A percentile compares a stretch with the other conserved stretches of the same genome.
These are phyloP conservation scores for Chaetomium cochliodes DNA, from an alignment of 495 filamentous ascomycete species.

Conservation along the genomic window DNA sequence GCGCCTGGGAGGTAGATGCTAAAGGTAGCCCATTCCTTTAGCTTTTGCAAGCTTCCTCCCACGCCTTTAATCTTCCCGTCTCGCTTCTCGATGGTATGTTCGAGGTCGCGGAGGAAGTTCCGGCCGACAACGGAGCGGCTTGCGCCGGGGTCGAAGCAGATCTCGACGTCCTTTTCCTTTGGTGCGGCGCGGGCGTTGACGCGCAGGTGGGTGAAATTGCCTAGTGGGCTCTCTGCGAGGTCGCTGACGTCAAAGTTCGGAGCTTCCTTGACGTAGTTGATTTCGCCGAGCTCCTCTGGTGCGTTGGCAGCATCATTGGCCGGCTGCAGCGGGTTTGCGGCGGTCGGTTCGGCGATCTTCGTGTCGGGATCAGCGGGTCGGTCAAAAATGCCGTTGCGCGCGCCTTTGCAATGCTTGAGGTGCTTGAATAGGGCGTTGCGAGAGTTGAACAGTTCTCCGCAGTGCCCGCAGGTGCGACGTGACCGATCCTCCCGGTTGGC, in stretches of 20 bases:
- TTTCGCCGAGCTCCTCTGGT: background rate
- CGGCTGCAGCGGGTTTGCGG: too few relatives aligned
- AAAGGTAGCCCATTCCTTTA: background rate
- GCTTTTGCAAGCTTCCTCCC: background rate
- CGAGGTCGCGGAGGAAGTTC: background rate
- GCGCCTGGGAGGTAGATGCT: background rate
- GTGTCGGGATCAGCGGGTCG: background rate
- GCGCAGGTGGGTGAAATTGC: background rate
- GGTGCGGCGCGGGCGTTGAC: background rate
- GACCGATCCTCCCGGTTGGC: background rate
- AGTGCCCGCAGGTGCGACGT: background rate
- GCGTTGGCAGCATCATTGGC: background rate
- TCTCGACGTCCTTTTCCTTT: background rate
- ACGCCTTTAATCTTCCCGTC: background rate
- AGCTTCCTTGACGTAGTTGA: background rate
- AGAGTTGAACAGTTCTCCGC: background rate
- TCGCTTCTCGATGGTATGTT: background rate
- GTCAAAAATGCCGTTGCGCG: background rate
- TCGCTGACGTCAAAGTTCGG: background rate
- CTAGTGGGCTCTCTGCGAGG: background rate
- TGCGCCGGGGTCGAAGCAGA: background rate
- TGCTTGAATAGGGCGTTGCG: background rate
- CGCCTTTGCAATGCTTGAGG: background rate
- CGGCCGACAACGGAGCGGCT: background rate
- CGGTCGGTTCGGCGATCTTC: background rate